phyloP scores from a whole-genome alignment of 768 basidiomycete species.

The Lactarius vividus region DNA sequence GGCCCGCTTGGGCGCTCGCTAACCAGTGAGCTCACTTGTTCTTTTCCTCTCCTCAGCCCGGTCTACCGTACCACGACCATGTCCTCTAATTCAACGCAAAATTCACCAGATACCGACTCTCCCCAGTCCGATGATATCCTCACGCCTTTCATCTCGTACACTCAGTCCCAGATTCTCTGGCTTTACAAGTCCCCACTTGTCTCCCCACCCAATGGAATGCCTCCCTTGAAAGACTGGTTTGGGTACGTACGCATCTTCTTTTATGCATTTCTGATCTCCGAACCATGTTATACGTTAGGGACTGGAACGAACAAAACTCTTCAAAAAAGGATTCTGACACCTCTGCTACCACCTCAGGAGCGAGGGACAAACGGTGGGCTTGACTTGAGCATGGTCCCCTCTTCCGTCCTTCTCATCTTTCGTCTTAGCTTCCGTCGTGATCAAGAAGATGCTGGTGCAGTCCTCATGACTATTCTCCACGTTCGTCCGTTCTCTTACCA shows the following conservation, averaged over 20 bases:
- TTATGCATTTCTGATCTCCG: constrained; percentile 17
- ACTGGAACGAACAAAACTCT: constrained; percentile 59
- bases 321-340: constrained; percentile 68
- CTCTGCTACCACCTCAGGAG: constrained; percentile 46
- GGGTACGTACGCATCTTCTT: constrained; percentile 60
- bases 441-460: constrained; percentile 66
- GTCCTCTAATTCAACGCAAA: constrained; percentile 16
- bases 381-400: constrained; percentile 5
- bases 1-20: constrained; percentile 14
- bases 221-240: constrained; percentile 82
- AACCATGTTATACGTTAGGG: constrained; percentile 33
- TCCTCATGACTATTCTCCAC: background rate
- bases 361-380: constrained; percentile 65
- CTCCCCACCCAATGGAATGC: constrained; percentile 69
- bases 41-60: constrained; percentile 3
- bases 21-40: constrained; percentile 5
- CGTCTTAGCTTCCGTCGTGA: constrained; percentile 69
- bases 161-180: constrained; percentile 62
- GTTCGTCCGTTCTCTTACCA: constrained; percentile 16
- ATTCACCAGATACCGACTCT: constrained; percentile 20
- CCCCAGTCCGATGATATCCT: constrained; percentile 27
- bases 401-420: constrained; percentile 26
- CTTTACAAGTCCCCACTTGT: constrained; percentile 78
- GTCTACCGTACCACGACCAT: constrained; percentile 8
- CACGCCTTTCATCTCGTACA: constrained; percentile 54